Base-by-base conservation (phyloP, 805 yeast species). In the Hanseniaspora osmophila region DNA sequence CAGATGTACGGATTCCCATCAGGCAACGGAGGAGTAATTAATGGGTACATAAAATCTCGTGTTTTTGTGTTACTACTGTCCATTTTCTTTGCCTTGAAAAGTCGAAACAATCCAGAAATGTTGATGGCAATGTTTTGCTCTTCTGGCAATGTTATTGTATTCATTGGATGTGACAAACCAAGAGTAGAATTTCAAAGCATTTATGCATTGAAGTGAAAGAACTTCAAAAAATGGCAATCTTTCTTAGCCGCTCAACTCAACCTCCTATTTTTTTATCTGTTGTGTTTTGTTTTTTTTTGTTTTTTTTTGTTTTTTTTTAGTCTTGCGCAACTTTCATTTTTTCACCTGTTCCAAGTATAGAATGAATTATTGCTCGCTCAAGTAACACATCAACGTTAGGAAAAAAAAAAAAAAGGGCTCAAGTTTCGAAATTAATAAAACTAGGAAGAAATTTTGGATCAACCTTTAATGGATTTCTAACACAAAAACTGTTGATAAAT, bases 1-100 rank as follows among this genome's bases (percentile, higher is more conserved):
- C 71, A 62, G 16, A 85, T 67, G 54, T 71, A 78, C 10, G 95
- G 95, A 60, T 85, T 85, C 43, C 70, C 63, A 15, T 52, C 53
- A 37, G 74, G 68, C 1, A 79, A 65, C 0, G 94, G 94, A 1
- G 68, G 70, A 9, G 64, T 59, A 29, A 68, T 64, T 1, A 61
- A 56, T 2, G 70, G n/a, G 7, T 41, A 10, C 32, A 12, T 30
- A 5, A 15, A 15, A 13, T 6, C 6, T 6, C 18, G 30, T 10
- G 7, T 9, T 12, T 13, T 2, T 3, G 15, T 30, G 15, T 30
- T 18, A n/a, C 12, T 30, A n/a, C 30, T 41, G 4, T 22, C 30
- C 13, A 12, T 41, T 41, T 41, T 30, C 6, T 13, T 15, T 37
- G 22, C 27, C 7, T 22, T 22, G 27, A 22, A 22, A 7, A 7